Conservation (phyloP, 768 basidiomycete species). For the Hygrophorus russula region DNA sequence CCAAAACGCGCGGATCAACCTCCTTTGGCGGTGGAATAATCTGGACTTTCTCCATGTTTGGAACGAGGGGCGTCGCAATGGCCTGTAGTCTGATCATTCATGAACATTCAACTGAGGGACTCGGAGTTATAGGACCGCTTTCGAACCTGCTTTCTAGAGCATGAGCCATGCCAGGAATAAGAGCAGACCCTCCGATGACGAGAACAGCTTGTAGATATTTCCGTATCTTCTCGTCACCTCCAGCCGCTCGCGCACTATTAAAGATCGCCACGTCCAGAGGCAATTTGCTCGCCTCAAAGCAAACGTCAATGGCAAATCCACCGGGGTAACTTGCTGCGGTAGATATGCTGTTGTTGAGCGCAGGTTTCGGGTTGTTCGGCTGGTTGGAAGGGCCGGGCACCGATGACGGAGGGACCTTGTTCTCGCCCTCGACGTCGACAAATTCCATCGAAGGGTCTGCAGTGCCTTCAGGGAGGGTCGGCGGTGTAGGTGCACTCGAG, state of each 20-base stretch:
- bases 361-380: conserved; percentile 9
- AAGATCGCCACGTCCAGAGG: conserved; percentile 90
- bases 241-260: conserved; percentile 81
- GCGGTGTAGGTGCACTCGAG: conserved; percentile 18
- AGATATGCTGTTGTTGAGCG: conserved; percentile 10
- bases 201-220: conserved; percentile 84
- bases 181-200: conserved; percentile 76
- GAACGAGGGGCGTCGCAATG: conserved; percentile 72
- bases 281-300: conserved; percentile 78
- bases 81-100: conserved; percentile 50
- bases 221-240: conserved; percentile 80
- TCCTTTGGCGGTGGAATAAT: conserved; percentile 94
- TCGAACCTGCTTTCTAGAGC: conserved; percentile 79
- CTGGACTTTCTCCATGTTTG: conserved; percentile 78
- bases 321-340: conserved; percentile 20
- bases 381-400: conserved; percentile 12
- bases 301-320: conserved; percentile 61
- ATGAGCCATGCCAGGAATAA: conserved; percentile 73
- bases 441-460: conserved; percentile 29
- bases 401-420: conserved; percentile 20
- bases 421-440: conserved; percentile 39
- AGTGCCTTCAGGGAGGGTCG: conserved; percentile 13
- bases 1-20: conserved; percentile 79
- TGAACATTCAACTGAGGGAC: conserved; percentile 1
- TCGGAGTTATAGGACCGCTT: not conserved